phyloP scores from a whole-genome alignment of 441 rosid species.

The Populus tomentosa region DNA sequence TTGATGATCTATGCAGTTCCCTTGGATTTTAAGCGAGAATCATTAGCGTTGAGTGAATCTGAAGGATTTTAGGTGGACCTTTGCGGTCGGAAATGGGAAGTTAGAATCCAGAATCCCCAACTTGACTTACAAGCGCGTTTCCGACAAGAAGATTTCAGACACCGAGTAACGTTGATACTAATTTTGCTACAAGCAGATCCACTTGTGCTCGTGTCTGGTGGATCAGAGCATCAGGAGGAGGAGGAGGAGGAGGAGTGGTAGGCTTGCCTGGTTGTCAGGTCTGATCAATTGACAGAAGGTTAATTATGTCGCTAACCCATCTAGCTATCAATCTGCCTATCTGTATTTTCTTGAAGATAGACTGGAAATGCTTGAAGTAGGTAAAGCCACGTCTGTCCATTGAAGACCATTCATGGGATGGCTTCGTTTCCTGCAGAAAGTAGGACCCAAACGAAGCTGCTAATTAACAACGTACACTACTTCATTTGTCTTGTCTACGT shows the following conservation, averaged over 20 bases:
- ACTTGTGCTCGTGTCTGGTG: constrained; percentile 14
- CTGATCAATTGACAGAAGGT: background rate
- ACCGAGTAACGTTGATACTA: background rate
- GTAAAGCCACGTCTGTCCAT: constrained; percentile 25
- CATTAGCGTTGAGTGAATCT: too few relatives aligned
- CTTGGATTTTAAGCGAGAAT: background rate
- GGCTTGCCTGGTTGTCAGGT: constrained; percentile 11
- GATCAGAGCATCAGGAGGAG: background rate
- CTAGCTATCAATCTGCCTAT: too few relatives aligned
- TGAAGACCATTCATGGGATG: constrained; percentile 15
- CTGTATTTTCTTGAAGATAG: background rate
- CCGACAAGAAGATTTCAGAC: background rate
- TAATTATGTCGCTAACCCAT: background rate
- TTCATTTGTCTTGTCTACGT: background rate
- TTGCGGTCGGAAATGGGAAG: background rate
- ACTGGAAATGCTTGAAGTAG: constrained; percentile 4
- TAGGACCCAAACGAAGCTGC: background rate
- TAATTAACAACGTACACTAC: background rate
- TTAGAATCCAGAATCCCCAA: background rate
- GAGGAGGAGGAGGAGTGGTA: background rate
- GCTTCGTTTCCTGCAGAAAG: background rate
- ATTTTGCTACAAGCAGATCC: constrained; percentile 1
- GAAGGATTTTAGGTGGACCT: constrained; percentile 9
- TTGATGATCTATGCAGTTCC: background rate
- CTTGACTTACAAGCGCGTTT: background rate